Base-by-base conservation (phyloP, 176 grass and related monocot species). In the Poa annua region DNA sequence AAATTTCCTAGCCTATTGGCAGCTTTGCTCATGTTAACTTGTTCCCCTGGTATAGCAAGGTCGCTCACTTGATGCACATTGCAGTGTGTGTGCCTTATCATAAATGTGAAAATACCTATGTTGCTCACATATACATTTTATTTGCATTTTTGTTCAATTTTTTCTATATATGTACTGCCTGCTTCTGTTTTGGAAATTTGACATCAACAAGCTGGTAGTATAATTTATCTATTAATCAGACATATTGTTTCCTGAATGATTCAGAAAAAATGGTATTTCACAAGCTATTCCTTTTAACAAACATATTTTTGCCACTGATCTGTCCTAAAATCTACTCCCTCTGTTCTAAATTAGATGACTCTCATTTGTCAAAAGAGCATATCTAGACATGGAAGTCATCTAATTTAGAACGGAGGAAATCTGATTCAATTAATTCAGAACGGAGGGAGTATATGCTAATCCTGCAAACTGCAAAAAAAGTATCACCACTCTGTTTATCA, bases 171-270 rank as follows among this genome's bases (percentile, higher is more conserved):
- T 64, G 13, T 84, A 13, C 14, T 56, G 26, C 53, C 76, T 79
- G 13, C 24, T 66, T 85, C 8, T 85, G 21, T 76, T 80, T 51
- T 67, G 16, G 39, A 85, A 85, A 69, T 39, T 76, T 35, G 16
- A 68, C 68, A 68, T 70, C 70, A 81, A 12, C 66, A 61, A 66
- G 69, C 16, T 89, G n/a, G 7, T 80, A 55, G 20, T 85, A 45
- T 33, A 80, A 38, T 80, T 75, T 68, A 29, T 4, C 61, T 66
- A 41, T 74, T 42, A 84, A 29, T 76, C 32, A 61, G 59, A 62
- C 15, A 6, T 52, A 56, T 12, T 81, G 52, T 77, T 76, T 70
- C 35, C 34, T 75, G 14, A 88, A 67, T 59, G 20, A 12, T 60
- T 75, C 7, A 50, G 49, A 60, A 79, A 84, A 15, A 75, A 39